Conservation (phyloP, 2,329 filamentous ascomycete genomes). For the Lecanicillium sp. region DNA sequence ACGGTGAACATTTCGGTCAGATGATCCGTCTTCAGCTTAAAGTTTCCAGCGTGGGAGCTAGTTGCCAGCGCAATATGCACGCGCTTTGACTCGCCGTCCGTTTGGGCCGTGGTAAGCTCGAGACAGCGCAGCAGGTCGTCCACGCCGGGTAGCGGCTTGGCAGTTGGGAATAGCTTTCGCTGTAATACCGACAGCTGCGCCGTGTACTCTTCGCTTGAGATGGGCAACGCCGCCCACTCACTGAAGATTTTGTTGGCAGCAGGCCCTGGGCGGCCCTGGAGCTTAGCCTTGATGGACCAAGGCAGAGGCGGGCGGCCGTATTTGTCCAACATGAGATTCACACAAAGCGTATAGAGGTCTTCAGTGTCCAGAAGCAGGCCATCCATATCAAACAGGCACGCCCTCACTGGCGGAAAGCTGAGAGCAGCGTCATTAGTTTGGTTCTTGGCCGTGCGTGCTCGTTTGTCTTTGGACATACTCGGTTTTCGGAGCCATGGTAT, state of each 20-base stretch:
- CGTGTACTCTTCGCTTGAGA: conserved; percentile 60
- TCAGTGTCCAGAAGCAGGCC: conserved; percentile 91
- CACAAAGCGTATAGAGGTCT: conserved; percentile 76
- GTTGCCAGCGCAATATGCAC: conserved; percentile 84
- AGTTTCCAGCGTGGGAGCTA: conserved; percentile 65
- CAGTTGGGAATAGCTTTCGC: conserved; percentile 59
- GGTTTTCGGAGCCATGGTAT: conserved; percentile 34
- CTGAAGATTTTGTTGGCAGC: conserved; percentile 49
- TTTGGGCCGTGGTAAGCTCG: conserved; percentile 27
- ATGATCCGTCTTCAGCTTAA: conserved; percentile 64
- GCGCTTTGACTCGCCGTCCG: conserved; percentile 20
- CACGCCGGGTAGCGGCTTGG: conserved; percentile 75
- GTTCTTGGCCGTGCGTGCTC: neutral
- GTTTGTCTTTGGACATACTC: conserved; percentile 24
- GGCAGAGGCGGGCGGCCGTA: conserved; percentile 70
- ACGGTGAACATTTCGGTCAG: conserved; percentile 49
- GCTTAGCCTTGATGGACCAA: conserved; percentile 87
- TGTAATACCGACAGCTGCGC: conserved; percentile 55
- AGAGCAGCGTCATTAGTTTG: conserved; percentile 1
- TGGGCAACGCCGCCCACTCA: conserved; percentile 79
- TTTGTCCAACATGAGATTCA: conserved; percentile 72
- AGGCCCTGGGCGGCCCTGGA: conserved; percentile 53
- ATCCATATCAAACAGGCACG: conserved; percentile 98
- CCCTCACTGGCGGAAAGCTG: conserved; percentile 72
- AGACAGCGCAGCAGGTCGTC: conserved; percentile 56